Base-by-base conservation (phyloP, 345 rosid genomes). In the Populus tremula region DNA sequence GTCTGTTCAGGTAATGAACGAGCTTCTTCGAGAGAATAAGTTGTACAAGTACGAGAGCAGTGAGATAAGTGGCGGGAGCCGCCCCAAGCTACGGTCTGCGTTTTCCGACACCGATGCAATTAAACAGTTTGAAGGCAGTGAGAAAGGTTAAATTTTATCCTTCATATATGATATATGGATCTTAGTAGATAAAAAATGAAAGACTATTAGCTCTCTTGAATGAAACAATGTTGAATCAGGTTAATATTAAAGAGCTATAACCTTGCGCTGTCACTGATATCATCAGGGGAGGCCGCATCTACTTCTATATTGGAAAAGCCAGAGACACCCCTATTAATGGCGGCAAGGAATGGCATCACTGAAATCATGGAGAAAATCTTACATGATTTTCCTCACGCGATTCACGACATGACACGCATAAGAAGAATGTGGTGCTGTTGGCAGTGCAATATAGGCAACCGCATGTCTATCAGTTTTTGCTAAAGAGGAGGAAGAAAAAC, bases 381-480 rank as follows among this genome's bases (percentile, higher is more conserved):
- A 7, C 76, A 86, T 1, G 23, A 4, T 1, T 78, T 69, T 18
- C 86, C 86, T 0, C 75, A 49, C 1, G 88, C 88, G 12, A 78
- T 78, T 18, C 72, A 78, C 10, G 88, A 85, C 77, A 9, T 50
- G 68, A 83, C 81, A 16, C 68, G 1, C 77, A 78, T 4, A 76
- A 62, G 41, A 86, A 86, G 79, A 86, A 86, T 33, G 39, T 70
- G 1, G 86, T 86, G 73, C 71, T 86, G 11, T 69, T 90, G 49
- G 88, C 93, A 1, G 90, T 87, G 54, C 91, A 90, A 84, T 83
- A 83, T 61, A 77, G 91, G 74, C 91, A 85, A 71, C 84, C 91
- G 0, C 86, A 77, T 27, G 83, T 86, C 5, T 88, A 81, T 62
- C 6, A 79, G 69, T 66, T 81, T 8, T 54, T 88, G 77, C 77